Evolutionary conservation across 2,329 filamentous ascomycete species (phyloP).

Genomic region (Aspergillus uvarum): DNA sequence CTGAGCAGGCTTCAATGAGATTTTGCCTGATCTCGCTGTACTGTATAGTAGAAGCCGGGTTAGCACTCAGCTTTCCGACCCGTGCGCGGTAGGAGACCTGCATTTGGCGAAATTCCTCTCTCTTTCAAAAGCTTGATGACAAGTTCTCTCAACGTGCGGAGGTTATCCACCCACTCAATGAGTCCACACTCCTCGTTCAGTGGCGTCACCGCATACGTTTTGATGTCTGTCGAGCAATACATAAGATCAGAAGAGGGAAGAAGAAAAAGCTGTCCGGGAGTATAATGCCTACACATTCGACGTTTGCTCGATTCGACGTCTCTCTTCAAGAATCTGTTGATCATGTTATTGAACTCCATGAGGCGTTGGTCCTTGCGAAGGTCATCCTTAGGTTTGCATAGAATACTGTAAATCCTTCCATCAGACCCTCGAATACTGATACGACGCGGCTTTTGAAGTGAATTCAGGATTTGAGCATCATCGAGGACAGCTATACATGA

Average conservation of each 20-base stretch:
- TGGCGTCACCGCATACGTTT: constrained; percentile 94
- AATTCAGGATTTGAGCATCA: constrained; percentile 85
- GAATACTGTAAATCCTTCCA: constrained; percentile 80
- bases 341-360: constrained; percentile 99
- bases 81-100: constrained; percentile 24
- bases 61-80: not conserved
- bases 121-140: constrained; percentile 75
- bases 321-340: constrained; percentile 89
- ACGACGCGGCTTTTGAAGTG: constrained; percentile 87
- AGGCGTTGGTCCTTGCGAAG: constrained; percentile 94
- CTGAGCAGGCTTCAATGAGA: constrained; percentile 65
- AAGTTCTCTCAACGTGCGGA: constrained; percentile 91
- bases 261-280: not conserved
- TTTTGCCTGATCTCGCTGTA: constrained; percentile 64
- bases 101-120: constrained; percentile 62
- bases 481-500: constrained; percentile 64
- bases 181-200: constrained; percentile 96
- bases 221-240: constrained; percentile 61
- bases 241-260: constrained; percentile 3
- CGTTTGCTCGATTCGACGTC: constrained; percentile 88
- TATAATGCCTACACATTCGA: constrained; percentile 61
- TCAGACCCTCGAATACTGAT: constrained; percentile 86
- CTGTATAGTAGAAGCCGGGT: constrained; percentile 46
- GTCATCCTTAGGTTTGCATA: constrained; percentile 98
- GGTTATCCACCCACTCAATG: constrained; percentile 97